These are phyloP conservation scores for Cladophialophora bantiana DNA, from an alignment of 2,329 filamentous ascomycete species.

Conservation along the genomic window DNA sequence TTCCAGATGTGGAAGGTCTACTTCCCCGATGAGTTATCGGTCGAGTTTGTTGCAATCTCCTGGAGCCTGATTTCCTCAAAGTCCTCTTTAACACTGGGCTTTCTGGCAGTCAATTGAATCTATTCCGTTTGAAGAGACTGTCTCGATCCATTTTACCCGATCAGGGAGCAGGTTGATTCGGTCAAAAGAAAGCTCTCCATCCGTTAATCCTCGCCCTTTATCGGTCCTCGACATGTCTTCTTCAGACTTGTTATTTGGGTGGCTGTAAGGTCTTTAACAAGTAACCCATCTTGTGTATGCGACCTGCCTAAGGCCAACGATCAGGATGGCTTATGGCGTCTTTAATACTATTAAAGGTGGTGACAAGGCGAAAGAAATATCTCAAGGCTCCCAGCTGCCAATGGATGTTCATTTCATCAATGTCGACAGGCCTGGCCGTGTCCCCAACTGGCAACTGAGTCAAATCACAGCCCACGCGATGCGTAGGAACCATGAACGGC, in stretches of 20 bases:
- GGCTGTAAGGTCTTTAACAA: slow-evolving; percentile 7
- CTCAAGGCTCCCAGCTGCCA: slow-evolving; percentile 3
- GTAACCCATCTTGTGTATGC: not conserved
- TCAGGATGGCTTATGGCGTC: not conserved
- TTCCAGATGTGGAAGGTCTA: slow-evolving; percentile 16
- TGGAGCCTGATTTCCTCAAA: not conserved
- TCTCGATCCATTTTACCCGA: not conserved
- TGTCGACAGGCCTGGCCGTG: slow-evolving; percentile 10
- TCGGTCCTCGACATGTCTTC: not conserved
- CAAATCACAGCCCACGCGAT: slow-evolving; percentile 20
- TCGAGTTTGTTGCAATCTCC: not conserved
- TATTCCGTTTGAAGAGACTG: not conserved
- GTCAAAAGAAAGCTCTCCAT: not conserved
- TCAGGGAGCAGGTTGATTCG: not conserved
- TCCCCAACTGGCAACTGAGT: slow-evolving; percentile 14
- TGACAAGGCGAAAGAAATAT: not conserved
- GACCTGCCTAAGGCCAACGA: not conserved
- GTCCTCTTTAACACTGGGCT: not conserved
- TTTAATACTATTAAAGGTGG: not conserved
- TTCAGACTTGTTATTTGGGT: not conserved
- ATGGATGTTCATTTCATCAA: slow-evolving; percentile 18
- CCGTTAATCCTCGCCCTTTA: not conserved
- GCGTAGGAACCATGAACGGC: slow-evolving; percentile 16
- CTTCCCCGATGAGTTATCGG: slow-evolving; percentile 4
- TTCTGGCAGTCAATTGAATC: not conserved